Conservation (phyloP, 768 basidiomycete genomes). For the Tremella fuciformis region DNA sequence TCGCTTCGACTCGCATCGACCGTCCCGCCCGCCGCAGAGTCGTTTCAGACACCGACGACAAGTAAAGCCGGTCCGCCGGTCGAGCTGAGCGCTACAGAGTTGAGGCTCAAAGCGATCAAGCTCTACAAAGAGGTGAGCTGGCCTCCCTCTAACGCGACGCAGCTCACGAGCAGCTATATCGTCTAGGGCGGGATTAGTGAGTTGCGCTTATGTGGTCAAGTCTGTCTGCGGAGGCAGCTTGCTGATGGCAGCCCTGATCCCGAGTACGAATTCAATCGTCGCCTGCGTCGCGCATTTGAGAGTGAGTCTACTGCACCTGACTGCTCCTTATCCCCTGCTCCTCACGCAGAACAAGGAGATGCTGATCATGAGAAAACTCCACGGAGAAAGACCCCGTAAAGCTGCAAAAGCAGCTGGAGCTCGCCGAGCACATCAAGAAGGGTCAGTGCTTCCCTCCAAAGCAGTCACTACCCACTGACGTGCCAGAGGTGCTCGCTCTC, state of each 20-base stretch:
- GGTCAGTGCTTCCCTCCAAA: conserved; percentile 26
- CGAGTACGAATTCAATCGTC: conserved; percentile 48
- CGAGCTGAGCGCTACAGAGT: conserved; percentile 5
- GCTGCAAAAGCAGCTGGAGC: conserved; percentile 45
- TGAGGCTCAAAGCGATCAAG: conserved; percentile 46
- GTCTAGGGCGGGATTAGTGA: conserved; percentile 48
- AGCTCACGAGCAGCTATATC: conserved; percentile 34
- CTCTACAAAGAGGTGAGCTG: conserved; percentile 50
- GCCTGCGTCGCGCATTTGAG: conserved; percentile 48
- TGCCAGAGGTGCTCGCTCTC: conserved; percentile 48
- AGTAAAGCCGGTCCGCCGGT: background rate
- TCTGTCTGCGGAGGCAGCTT: background rate
- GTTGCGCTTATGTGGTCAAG: conserved; percentile 3
- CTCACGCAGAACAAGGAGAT: background rate
- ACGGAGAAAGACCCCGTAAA: conserved; percentile 41
- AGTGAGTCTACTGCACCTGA: conserved; percentile 29
- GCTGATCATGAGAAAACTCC: conserved; percentile 42
- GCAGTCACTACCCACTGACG: conserved; percentile 14
- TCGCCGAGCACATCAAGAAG: conserved; percentile 52
- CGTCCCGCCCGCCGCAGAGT: background rate
- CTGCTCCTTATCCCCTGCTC: background rate
- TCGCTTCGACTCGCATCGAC: conserved; percentile 1
- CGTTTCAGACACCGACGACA: background rate
- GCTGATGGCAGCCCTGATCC: conserved; percentile 46
- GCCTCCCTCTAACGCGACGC: background rate